These are phyloP conservation scores for Phanerochaete carnosa DNA, from an alignment of 768 basidiomycete species.

Conservation along the genomic window DNA sequence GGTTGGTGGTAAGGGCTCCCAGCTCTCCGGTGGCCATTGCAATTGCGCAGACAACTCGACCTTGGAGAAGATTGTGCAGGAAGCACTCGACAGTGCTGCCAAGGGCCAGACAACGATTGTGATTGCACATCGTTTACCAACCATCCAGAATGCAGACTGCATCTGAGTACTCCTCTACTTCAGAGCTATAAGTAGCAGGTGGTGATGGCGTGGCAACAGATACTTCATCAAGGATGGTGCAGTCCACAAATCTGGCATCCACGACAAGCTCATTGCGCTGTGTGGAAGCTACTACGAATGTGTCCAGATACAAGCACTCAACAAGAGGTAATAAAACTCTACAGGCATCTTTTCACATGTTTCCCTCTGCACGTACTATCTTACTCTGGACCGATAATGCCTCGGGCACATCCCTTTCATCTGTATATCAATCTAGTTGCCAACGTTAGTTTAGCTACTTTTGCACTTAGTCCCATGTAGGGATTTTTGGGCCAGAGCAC, in stretches of 20 bases:
- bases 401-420: neutral
- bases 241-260: slow-evolving; percentile 84
- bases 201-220: slow-evolving; percentile 32
- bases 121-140: slow-evolving; percentile 89
- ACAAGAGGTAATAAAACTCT: slow-evolving; percentile 26
- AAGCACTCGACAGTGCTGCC: slow-evolving; percentile 87
- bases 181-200: neutral
- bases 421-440: neutral
- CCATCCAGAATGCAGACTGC: slow-evolving; percentile 40
- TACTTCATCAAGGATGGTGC: slow-evolving; percentile 89
- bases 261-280: slow-evolving; percentile 70
- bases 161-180: slow-evolving; percentile 16
- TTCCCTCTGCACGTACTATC: neutral
- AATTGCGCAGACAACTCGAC: slow-evolving; percentile 38
- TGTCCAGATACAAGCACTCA: slow-evolving; percentile 76
- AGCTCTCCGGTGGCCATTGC: slow-evolving; percentile 79
- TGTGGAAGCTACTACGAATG: slow-evolving; percentile 79
- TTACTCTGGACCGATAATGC: neutral
- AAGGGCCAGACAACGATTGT: slow-evolving; percentile 92
- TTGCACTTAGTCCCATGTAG: neutral
- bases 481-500: neutral
- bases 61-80: slow-evolving; percentile 84
- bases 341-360: too few relatives aligned
- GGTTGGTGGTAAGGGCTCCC: slow-evolving; percentile 89
- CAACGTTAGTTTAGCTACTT: neutral